Percentiles rank a stretch among this genome's conserved stretches.
Evolutionary conservation across 2,329 filamentous ascomycete genomes (phyloP).

Genomic region (Elsinoe batatas): DNA sequence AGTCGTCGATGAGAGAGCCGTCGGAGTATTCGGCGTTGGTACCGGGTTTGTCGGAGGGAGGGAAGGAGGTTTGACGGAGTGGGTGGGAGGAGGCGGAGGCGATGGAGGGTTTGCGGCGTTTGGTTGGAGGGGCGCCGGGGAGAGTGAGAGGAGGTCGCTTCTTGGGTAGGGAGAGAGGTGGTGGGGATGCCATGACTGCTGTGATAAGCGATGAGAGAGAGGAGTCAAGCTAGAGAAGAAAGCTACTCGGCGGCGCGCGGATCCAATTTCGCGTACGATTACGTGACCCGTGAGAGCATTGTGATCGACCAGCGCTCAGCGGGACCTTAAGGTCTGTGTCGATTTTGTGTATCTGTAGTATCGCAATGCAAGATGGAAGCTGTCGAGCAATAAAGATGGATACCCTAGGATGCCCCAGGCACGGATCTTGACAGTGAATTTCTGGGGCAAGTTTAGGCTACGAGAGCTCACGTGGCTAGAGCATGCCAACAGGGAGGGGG

Average conservation of each 20-base stretch:
- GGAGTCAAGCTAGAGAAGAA: not conserved
- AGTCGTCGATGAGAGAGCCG: conserved; percentile 16
- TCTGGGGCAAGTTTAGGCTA: not conserved
- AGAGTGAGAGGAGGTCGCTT: conserved; percentile 52
- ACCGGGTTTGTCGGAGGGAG: conserved; percentile 41
- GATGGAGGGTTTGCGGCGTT: conserved; percentile 63
- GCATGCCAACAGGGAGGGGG: not conserved
- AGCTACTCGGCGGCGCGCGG: too few species aligned
- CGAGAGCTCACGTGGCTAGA: not conserved
- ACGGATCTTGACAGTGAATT: not conserved
- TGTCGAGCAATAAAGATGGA: not conserved
- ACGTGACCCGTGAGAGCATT: not conserved
- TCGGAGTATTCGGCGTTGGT: conserved; percentile 14
- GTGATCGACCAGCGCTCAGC: too few species aligned
- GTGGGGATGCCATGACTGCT: conserved; percentile 14
- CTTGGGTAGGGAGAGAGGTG: conserved; percentile 41
- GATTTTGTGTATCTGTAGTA: too few species aligned
- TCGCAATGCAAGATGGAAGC: too few species aligned
- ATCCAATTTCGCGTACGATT: not conserved
- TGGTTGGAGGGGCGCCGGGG: conserved; percentile 40
- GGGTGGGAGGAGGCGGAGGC: conserved; percentile 53
- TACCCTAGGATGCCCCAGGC: not conserved
- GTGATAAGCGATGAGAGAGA: not conserved
- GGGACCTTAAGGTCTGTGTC: too few species aligned
- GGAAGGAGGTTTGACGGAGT: conserved; percentile 72